These are phyloP conservation scores for Saccharum spontaneum DNA, from an alignment of 176 grass and related monocot species.

Conservation along the genomic window DNA sequence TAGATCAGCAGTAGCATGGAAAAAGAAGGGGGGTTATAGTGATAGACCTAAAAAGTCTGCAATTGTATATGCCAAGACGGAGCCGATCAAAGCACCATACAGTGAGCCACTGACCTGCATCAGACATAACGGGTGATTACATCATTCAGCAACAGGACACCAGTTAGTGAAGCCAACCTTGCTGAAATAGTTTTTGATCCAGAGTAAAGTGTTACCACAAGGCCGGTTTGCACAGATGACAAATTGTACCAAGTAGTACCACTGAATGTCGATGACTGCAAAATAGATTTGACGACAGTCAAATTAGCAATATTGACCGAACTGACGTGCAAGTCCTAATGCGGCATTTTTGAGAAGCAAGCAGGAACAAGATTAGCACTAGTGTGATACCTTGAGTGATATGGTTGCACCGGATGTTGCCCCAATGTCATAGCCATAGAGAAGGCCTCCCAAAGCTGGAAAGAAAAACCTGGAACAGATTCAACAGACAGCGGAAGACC, in stretches of 20 bases:
- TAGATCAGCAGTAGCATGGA: not conserved
- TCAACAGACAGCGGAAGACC: not conserved
- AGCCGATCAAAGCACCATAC: slow-evolving; percentile 94
- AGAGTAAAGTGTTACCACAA: slow-evolving; percentile 61
- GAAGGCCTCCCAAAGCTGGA: slow-evolving; percentile 85
- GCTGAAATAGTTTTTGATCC: not conserved
- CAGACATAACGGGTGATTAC: not conserved
- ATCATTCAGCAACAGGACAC: not conserved
- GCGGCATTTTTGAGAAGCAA: not conserved
- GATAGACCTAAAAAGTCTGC: slow-evolving; percentile 69
- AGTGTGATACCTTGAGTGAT: slow-evolving; percentile 57
- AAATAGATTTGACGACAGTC: not conserved
- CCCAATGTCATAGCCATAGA: slow-evolving; percentile 96
- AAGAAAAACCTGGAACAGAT: slow-evolving; percentile 71
- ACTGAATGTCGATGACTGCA: slow-evolving; percentile 77
- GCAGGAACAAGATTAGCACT: not conserved
- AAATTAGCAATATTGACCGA: not conserved
- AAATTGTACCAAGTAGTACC: slow-evolving; percentile 80
- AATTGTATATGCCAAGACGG: slow-evolving; percentile 60
- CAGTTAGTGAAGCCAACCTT: not conserved
- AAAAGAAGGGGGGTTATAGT: not conserved
- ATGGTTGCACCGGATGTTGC: slow-evolving; percentile 93
- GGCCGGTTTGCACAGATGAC: slow-evolving; percentile 81
- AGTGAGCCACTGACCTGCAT: slow-evolving; percentile 90
- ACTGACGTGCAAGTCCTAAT: not conserved